Evolutionary conservation across 192 early-diverging fungal species (phyloP).

Genomic region (Mortierella antarctica): DNA sequence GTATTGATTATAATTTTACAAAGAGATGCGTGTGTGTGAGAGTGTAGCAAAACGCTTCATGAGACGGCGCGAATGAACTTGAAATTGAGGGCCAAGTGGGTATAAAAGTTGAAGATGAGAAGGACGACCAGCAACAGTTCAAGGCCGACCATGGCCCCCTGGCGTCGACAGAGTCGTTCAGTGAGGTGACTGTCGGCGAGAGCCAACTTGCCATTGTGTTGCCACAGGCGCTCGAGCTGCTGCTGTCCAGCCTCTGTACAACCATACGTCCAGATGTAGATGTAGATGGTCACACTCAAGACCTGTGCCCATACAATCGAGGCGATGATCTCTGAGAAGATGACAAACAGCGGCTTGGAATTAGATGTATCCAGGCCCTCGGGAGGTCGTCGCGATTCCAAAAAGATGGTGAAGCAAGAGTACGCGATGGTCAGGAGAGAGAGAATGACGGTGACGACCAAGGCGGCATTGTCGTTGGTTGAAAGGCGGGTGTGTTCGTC

Average conservation of each 20-base stretch:
- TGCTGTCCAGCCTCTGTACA: slow-evolving; percentile 20
- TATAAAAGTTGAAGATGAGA: slow-evolving; percentile 52
- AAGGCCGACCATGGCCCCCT: slow-evolving; percentile 46
- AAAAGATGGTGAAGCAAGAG: slow-evolving; percentile 51
- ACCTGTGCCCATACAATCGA: slow-evolving; percentile 48
- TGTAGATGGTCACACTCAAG: slow-evolving; percentile 38
- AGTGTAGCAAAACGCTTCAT: neutral
- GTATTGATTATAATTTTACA: neutral
- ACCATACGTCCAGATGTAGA: slow-evolving; percentile 49
- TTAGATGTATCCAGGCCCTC: slow-evolving; percentile 42
- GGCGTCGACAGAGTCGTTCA: slow-evolving; percentile 28
- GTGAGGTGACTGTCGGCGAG: slow-evolving; percentile 14
- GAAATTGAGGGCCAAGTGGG: slow-evolving; percentile 47
- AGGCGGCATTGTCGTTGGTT: slow-evolving; percentile 29
- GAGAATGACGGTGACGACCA: slow-evolving; percentile 28
- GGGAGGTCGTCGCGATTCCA: slow-evolving; percentile 44
- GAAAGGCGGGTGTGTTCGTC: slow-evolving; percentile 19
- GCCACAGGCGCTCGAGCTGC: slow-evolving; percentile 20
- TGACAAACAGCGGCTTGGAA: slow-evolving; percentile 44
- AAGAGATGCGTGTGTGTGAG: neutral
- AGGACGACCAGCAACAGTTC: slow-evolving; percentile 40
- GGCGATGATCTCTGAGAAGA: slow-evolving; percentile 49
- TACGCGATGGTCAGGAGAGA: slow-evolving; percentile 42
- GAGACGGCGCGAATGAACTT: slow-evolving; percentile 40
- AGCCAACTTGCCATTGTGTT: neutral